phyloP scores from a whole-genome alignment of 139 green algal species.

The Tetradesmus lagerheimii region DNA sequence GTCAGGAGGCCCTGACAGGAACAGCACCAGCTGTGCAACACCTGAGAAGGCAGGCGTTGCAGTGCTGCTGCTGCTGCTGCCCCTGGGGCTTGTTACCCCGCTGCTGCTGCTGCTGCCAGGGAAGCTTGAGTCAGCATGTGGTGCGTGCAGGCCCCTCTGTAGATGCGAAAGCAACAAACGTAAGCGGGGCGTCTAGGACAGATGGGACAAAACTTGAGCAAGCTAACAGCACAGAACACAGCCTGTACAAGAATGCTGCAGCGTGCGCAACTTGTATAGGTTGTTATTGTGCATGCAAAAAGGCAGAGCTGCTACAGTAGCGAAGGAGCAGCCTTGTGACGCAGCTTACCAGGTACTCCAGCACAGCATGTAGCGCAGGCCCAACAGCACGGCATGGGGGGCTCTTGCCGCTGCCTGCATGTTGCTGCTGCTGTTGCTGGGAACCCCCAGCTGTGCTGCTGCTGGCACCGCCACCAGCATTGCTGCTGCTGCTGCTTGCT shows the following conservation, averaged over 20 bases:
- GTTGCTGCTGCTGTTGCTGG: slow-evolving; percentile 18
- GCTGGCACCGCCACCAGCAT: background rate
- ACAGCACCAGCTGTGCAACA: slow-evolving; percentile 32
- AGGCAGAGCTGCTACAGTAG: background rate
- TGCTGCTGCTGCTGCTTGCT: background rate
- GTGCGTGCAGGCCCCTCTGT: slow-evolving; percentile 5
- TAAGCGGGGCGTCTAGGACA: background rate
- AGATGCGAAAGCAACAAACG: background rate
- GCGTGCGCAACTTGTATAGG: no score
- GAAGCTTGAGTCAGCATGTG: background rate
- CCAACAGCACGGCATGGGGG: slow-evolving; percentile 63
- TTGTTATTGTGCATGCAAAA: no score
- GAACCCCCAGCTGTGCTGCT: background rate
- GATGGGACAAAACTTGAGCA: no score
- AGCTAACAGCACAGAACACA: background rate
- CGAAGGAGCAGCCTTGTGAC: background rate
- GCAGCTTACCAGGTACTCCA: slow-evolving; percentile 78
- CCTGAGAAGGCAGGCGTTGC: background rate
- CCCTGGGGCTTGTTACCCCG: background rate
- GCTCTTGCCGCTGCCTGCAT: slow-evolving; percentile 25
- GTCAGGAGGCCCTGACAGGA: slow-evolving; percentile 70
- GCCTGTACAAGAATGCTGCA: background rate
- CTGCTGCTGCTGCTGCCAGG: background rate
- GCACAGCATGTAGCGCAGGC: slow-evolving; percentile 75
- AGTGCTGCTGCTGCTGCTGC: background rate